phyloP scores from a whole-genome alignment of 495 filamentous ascomycete genomes.

The Aspergillus sclerotiicarbonarius region DNA sequence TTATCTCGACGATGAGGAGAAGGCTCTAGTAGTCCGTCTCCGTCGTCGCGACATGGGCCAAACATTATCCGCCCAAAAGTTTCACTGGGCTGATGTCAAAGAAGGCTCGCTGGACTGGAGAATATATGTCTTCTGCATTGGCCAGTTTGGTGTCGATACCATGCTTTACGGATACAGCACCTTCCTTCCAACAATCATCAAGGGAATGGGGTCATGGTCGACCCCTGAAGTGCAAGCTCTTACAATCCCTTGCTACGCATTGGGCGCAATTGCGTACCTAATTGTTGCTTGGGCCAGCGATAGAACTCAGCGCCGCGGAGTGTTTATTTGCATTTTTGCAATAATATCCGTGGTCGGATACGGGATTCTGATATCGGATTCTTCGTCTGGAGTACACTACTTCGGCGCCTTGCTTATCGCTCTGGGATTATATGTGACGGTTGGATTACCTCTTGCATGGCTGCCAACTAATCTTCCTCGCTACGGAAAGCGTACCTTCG shows the following conservation, averaged over 20 bases:
- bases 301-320: slow-evolving; percentile 55
- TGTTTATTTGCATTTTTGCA: slow-evolving; percentile 59
- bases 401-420: slow-evolving; percentile 71
- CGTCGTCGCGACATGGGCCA: slow-evolving; percentile 53
- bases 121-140: slow-evolving; percentile 64
- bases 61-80: slow-evolving; percentile 59
- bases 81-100: slow-evolving; percentile 55
- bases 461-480: slow-evolving; percentile 56
- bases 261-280: slow-evolving; percentile 67
- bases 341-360: slow-evolving; percentile 65
- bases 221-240: slow-evolving; percentile 65
- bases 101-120: slow-evolving; percentile 61
- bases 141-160: slow-evolving; percentile 64
- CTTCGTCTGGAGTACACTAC: slow-evolving; percentile 63
- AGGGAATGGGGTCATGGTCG: slow-evolving; percentile 61
- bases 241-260: slow-evolving; percentile 74
- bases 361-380: slow-evolving; percentile 59
- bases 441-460: slow-evolving; percentile 72
- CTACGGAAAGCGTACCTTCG: slow-evolving; percentile 71
- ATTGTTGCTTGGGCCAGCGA: slow-evolving; percentile 60
- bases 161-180: slow-evolving; percentile 78
- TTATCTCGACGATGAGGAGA: slow-evolving; percentile 63
- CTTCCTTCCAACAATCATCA: slow-evolving; percentile 77
- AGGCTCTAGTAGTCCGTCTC: slow-evolving; percentile 42
- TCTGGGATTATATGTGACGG: slow-evolving; percentile 65